Evolutionary conservation across 1,284 basidiomycete genomes (phyloP).

Genomic region (Cryptococcus maquisensis): DNA sequence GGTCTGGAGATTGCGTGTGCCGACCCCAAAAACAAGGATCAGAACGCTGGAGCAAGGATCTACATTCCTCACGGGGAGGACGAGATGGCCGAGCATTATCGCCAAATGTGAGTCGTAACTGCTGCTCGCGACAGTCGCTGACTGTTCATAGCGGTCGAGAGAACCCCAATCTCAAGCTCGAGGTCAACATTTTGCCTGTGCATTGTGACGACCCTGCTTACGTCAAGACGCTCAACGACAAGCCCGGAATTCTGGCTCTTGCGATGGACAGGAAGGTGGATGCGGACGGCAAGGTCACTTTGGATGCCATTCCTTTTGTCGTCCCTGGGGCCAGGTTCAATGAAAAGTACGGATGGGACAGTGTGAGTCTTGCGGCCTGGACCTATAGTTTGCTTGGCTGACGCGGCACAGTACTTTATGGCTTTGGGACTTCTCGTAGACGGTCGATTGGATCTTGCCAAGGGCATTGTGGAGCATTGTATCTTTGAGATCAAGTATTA

Average conservation of each 20-base stretch:
- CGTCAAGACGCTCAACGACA: constrained; percentile 87
- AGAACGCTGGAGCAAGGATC: constrained; percentile 79
- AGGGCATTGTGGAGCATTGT: constrained; percentile 97
- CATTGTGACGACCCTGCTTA: constrained; percentile 81
- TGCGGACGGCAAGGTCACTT: constrained; percentile 71
- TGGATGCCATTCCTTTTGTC: constrained; percentile 93
- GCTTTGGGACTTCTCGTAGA: constrained; percentile 84
- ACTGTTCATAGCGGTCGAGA: constrained; percentile 50
- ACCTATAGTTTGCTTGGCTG: neutral
- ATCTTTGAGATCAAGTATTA: constrained; percentile 99
- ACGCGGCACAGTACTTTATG: constrained; percentile 41
- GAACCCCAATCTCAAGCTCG: constrained; percentile 80
- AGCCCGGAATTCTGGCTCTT: constrained; percentile 88
- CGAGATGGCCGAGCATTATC: constrained; percentile 90
- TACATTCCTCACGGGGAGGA: constrained; percentile 91
- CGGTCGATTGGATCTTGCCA: constrained; percentile 86
- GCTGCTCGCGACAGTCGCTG: neutral
- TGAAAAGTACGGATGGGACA: constrained; percentile 62
- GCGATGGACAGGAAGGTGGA: constrained; percentile 61
- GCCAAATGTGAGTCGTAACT: constrained; percentile 46
- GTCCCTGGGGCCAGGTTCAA: constrained; percentile 98
- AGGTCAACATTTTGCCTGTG: constrained; percentile 81
- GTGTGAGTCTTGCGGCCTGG: constrained; percentile 25
- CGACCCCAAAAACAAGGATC: constrained; percentile 93
- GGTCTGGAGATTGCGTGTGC: constrained; percentile 94